These are phyloP conservation scores for Theobroma grandiflorum DNA, from an alignment of 441 rosid species.

Conservation along the genomic window DNA sequence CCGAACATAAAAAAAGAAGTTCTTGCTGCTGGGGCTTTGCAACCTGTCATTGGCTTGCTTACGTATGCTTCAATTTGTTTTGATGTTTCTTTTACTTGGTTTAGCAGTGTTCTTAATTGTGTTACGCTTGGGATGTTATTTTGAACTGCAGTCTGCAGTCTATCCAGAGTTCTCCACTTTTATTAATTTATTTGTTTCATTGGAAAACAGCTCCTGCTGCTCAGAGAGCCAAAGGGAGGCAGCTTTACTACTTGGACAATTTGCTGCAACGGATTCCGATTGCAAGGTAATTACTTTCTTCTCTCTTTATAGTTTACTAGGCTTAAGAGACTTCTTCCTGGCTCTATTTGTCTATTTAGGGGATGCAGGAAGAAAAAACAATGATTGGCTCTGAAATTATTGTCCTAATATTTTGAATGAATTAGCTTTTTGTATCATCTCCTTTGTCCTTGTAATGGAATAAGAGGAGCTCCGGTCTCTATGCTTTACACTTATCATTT, in stretches of 20 bases:
- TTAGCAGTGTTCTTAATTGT: background rate
- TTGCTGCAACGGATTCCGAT: constrained; percentile 98
- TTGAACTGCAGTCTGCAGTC: background rate
- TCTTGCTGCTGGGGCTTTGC: constrained; percentile 94
- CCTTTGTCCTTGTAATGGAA: background rate
- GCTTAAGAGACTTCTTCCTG: constrained; percentile 17
- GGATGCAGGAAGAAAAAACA: background rate
- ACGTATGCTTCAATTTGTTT: constrained; percentile 50
- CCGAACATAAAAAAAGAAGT: constrained; percentile 97
- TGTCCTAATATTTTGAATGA: constrained; percentile 4
- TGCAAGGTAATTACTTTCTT: constrained; percentile 73
- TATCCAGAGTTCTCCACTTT: constrained; percentile 11
- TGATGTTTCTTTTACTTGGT: constrained; percentile 11
- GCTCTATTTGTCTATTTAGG: constrained; percentile 18
- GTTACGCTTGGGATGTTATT: constrained; percentile 8
- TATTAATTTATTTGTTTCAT: constrained; percentile 21
- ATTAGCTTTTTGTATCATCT: background rate
- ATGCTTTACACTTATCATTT: constrained; percentile 15
- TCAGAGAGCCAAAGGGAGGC: constrained; percentile 99
- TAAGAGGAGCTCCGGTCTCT: constrained; percentile 11
- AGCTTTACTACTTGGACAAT: constrained; percentile 96
- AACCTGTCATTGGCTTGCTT: constrained; percentile 93
- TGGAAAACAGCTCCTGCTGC: constrained; percentile 81
- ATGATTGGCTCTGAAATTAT: constrained; percentile 16
- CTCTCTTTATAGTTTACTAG: background rate